Conservation (phyloP, 345 rosid genomes). For the Eucalyptus melliodora region DNA sequence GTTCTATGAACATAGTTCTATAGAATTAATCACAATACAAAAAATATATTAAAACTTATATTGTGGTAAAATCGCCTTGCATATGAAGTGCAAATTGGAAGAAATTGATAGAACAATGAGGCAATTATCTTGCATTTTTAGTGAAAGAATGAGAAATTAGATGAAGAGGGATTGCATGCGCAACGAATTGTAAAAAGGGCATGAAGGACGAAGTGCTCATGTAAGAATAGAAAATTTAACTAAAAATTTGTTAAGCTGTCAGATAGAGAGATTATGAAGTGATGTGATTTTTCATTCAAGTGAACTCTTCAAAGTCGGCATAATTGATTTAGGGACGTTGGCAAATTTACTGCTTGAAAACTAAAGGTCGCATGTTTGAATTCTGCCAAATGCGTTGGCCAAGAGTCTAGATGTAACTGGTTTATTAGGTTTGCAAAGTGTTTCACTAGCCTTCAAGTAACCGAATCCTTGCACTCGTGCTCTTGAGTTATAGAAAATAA, state of each 20-base stretch:
- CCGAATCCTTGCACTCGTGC: neutral
- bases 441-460: neutral
- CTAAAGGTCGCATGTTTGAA: neutral
- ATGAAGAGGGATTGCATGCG: neutral
- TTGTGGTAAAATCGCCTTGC: neutral
- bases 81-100: neutral
- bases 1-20: neutral
- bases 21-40: neutral
- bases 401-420: neutral
- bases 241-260: neutral
- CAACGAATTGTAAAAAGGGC: neutral
- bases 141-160: neutral
- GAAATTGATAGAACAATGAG: neutral
- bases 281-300: neutral
- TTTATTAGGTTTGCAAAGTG: neutral
- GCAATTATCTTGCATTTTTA: neutral
- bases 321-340: neutral
- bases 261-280: neutral
- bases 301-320: neutral
- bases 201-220: neutral
- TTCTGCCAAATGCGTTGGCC: neutral
- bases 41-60: neutral
- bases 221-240: neutral
- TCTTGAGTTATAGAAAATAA: neutral
- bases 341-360: neutral